These are phyloP conservation scores for Penicillium egyptiacum DNA, from an alignment of 495 filamentous ascomycete species.

Conservation along the genomic window DNA sequence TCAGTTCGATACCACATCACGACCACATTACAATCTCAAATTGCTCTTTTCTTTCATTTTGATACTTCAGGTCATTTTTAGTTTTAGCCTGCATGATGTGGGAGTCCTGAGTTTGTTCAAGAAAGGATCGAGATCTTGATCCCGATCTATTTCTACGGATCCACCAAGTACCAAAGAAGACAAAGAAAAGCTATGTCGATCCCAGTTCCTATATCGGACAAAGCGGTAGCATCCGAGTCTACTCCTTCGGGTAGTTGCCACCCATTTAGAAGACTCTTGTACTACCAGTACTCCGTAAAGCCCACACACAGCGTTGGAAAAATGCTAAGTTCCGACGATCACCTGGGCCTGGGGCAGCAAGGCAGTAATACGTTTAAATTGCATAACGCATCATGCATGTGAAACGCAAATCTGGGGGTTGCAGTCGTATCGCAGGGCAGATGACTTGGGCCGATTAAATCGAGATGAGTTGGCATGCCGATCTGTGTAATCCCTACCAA, in stretches of 20 bases:
- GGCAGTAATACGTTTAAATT: background rate
- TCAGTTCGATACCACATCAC: constrained; percentile 15
- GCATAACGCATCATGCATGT: background rate
- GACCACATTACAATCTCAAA: constrained; percentile 1
- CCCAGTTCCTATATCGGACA: background rate
- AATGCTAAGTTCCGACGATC: background rate
- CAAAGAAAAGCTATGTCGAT: background rate
- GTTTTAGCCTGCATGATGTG: constrained; percentile 10
- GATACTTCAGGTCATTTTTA: background rate
- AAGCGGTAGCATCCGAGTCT: background rate
- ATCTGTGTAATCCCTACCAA: background rate
- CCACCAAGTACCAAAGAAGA: background rate
- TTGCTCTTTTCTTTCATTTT: constrained; percentile 7
- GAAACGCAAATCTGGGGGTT: constrained; percentile 1
- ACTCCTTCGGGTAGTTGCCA: background rate
- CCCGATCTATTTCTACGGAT: background rate
- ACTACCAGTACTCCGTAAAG: background rate
- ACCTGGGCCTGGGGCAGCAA: background rate
- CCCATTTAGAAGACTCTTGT: background rate
- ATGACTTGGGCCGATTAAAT: background rate
- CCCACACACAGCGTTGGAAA: background rate
- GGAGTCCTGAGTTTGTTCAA: constrained; percentile 8
- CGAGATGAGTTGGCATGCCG: constrained; percentile 4
- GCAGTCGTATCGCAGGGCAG: background rate
- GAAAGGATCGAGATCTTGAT: background rate